These are phyloP conservation scores for Carex myosuroides DNA, from an alignment of 176 grass and related monocot species.

Conservation along the genomic window DNA sequence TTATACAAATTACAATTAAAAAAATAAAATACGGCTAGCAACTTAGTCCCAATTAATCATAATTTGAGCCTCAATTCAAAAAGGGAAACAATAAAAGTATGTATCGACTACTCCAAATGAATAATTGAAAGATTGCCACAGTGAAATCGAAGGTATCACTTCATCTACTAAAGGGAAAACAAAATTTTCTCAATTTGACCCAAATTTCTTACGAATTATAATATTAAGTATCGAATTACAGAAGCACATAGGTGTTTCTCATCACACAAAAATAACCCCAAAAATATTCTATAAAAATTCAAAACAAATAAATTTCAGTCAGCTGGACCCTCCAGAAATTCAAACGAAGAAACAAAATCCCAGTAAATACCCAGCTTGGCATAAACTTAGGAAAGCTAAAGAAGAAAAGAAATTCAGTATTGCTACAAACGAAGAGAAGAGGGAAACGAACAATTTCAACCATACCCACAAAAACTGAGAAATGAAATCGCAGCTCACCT, in stretches of 20 bases:
- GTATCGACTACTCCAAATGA: no score
- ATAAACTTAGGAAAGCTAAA: not conserved
- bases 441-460: not conserved
- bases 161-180: not conserved
- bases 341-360: not conserved
- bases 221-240: not conserved
- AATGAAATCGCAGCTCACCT: slow-evolving; percentile 28
- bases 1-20: not conserved
- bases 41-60: not conserved
- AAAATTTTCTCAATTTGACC: not conserved
- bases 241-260: not conserved
- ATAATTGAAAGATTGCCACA: not conserved
- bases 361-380: not conserved
- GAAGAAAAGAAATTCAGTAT: slow-evolving; percentile 8
- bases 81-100: not conserved
- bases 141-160: not conserved
- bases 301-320: not conserved
- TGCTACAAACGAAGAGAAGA: not conserved
- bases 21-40: no score
- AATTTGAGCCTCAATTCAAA: not conserved
- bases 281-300: not conserved
- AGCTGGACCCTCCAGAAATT: not conserved
- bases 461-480: not conserved
- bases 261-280: not conserved
- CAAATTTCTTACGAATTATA: not conserved